phyloP scores from a whole-genome alignment of 495 filamentous ascomycete genomes.

The Cenococcum geophilum region DNA sequence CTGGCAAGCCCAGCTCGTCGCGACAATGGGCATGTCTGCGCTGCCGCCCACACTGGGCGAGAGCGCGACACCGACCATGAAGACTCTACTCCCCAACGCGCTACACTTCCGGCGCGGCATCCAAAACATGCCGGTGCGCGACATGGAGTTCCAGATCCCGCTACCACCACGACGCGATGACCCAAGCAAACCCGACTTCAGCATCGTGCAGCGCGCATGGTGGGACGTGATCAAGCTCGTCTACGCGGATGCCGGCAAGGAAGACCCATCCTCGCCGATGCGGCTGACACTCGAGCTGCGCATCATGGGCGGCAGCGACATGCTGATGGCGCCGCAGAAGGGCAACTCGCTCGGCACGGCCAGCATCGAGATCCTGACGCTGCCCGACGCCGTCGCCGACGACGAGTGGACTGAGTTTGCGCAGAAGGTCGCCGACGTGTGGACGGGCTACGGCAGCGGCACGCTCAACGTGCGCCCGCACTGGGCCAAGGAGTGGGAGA shows the following conservation, averaged over 20 bases:
- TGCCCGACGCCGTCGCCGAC: slow-evolving; percentile 41
- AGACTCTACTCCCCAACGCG: slow-evolving; percentile 45
- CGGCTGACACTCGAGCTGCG: slow-evolving; percentile 50
- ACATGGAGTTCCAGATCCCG: slow-evolving; percentile 48
- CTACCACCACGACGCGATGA: slow-evolving; percentile 36
- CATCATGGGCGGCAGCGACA: slow-evolving; percentile 46
- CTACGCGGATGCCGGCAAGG: slow-evolving; percentile 34
- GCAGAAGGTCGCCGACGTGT: slow-evolving; percentile 45
- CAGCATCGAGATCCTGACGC: slow-evolving; percentile 47
- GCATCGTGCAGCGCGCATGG: slow-evolving; percentile 45
- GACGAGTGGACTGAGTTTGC: slow-evolving; percentile 44
- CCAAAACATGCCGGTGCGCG: slow-evolving; percentile 50
- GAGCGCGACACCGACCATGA: slow-evolving; percentile 34
- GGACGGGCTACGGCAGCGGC: slow-evolving; percentile 41
- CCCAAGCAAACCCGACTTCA: slow-evolving; percentile 41
- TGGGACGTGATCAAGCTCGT: slow-evolving; percentile 48
- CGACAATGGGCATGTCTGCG: slow-evolving; percentile 40
- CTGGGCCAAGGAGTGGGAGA: slow-evolving; percentile 52
- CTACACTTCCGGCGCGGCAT: slow-evolving; percentile 50
- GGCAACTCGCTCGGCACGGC: slow-evolving; percentile 45
- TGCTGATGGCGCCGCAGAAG: slow-evolving; percentile 50
- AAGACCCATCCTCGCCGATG: slow-evolving; percentile 40
- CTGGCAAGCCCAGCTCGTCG: slow-evolving; percentile 44
- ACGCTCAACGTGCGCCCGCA: slow-evolving; percentile 45
- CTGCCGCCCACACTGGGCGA: slow-evolving; percentile 41